Evolutionary conservation across 1,284 basidiomycete species (phyloP).

Genomic region (Cutaneotrichosporon cutaneum): DNA sequence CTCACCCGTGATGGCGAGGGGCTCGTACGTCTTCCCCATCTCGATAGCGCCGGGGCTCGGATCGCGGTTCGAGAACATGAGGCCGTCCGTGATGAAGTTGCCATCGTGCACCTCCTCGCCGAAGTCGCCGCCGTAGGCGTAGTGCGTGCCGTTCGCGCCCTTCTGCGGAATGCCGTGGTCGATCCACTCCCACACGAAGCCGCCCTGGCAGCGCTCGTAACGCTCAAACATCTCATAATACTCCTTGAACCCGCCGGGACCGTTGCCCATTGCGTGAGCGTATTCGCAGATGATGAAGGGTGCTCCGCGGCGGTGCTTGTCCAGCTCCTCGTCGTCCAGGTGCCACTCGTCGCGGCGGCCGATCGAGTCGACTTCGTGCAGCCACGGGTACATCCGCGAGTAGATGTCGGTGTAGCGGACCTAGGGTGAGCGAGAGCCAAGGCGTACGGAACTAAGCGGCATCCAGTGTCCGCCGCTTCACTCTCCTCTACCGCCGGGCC

Average conservation of each 20-base stretch:
- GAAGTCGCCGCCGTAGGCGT: conserved; percentile 34
- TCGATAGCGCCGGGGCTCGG: conserved; percentile 28
- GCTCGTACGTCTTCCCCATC: conserved; percentile 26
- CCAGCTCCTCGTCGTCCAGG: conserved; percentile 14
- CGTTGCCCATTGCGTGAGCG: conserved; percentile 35
- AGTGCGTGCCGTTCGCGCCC: conserved; percentile 23
- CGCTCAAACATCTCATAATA: conserved; percentile 31
- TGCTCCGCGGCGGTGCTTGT: conserved; percentile 13
- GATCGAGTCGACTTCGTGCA: conserved; percentile 23
- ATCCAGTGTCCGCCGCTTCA: too few relatives aligned
- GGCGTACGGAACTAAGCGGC: too few relatives aligned
- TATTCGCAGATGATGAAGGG: conserved; percentile 34
- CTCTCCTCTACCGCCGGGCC: too few relatives aligned
- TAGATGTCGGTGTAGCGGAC: conserved; percentile 26
- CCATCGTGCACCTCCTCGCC: conserved; percentile 30
- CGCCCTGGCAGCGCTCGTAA: conserved; percentile 28
- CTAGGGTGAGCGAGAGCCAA: background rate
- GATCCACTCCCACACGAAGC: conserved; percentile 38
- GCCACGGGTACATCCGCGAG: conserved; percentile 29
- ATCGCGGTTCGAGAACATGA: conserved; percentile 31
- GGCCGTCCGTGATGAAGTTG: conserved; percentile 32
- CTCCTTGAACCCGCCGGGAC: conserved; percentile 30
- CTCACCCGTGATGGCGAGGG: conserved; percentile 15
- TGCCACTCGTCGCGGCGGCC: conserved; percentile 16
- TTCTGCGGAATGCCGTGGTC: conserved; percentile 28